Percentiles rank a stretch among this genome's conserved stretches.
These are phyloP conservation scores for Auricularia sp. DNA, from an alignment of 768 basidiomycete species.

Conservation along the genomic window DNA sequence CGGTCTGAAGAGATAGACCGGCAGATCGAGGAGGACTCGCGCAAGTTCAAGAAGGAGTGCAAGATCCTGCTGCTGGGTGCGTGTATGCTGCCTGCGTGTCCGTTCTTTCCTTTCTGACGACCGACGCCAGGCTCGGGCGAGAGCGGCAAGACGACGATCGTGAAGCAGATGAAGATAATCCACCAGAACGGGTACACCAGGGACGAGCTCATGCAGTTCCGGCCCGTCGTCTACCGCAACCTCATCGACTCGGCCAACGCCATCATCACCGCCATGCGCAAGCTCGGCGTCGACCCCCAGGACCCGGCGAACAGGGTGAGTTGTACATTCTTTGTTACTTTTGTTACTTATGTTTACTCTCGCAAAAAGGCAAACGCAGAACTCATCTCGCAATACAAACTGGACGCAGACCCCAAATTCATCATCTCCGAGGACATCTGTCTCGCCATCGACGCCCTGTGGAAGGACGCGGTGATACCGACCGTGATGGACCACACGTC, in stretches of 20 bases:
- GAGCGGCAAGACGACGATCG: constrained; percentile 90
- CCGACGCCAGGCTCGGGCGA: constrained; percentile 71
- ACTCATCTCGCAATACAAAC: constrained; percentile 48
- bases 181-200: constrained; percentile 83
- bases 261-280: constrained; percentile 76
- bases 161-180: constrained; percentile 99
- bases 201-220: constrained; percentile 67
- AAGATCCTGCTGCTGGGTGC: constrained; percentile 86
- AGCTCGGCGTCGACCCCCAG: constrained; percentile 70
- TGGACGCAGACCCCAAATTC: constrained; percentile 28
- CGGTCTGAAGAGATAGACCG: constrained; percentile 71
- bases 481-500: constrained; percentile 46
- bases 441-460: constrained; percentile 55
- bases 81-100: constrained; percentile 20
- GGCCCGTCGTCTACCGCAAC: constrained; percentile 74
- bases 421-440: constrained; percentile 56
- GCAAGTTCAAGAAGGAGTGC: constrained; percentile 76
- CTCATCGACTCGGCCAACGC: constrained; percentile 84
- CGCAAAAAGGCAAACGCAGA: constrained; percentile 36
- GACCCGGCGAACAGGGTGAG: constrained; percentile 53
- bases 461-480: constrained; percentile 43
- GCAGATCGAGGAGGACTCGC: constrained; percentile 76
- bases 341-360: not conserved
- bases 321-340: constrained; percentile 1
- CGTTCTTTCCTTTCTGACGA: not conserved